phyloP scores from a whole-genome alignment of 2,329 filamentous ascomycete species.

The Apiospora kogelbergensis region DNA sequence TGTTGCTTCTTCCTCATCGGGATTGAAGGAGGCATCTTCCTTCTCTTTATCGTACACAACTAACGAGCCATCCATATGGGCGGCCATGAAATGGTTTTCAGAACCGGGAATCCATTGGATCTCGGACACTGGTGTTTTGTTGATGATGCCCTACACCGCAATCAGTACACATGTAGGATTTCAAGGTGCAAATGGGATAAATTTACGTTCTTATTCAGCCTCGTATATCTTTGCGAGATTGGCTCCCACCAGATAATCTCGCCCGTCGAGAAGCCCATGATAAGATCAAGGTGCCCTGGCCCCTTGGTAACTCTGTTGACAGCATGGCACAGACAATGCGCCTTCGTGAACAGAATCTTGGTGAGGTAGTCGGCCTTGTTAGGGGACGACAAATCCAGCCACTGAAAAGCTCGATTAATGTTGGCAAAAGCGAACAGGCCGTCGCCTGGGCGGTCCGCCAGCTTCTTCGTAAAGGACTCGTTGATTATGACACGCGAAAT shows the following conservation, averaged over 20 bases:
- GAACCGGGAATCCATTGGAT: conserved; percentile 94
- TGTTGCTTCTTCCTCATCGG: conserved; percentile 34
- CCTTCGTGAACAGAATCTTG: conserved; percentile 96
- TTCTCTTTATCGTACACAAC: conserved; percentile 96
- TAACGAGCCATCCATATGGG: conserved; percentile 86
- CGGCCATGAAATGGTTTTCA: conserved; percentile 87
- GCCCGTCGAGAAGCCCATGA: conserved; percentile 94
- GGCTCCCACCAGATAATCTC: conserved; percentile 99
- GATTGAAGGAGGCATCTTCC: conserved; percentile 58
- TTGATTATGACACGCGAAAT: conserved; percentile 95
- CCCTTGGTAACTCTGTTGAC: conserved; percentile 83
- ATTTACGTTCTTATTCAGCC: conserved; percentile 91
- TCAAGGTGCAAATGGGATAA: conserved; percentile 7
- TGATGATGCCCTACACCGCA: conserved; percentile 74
- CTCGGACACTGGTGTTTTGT: conserved; percentile 78
- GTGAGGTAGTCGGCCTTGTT: conserved; percentile 85
- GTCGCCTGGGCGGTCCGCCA: conserved; percentile 75
- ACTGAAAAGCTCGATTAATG: conserved; percentile 92
- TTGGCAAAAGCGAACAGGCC: conserved; percentile 92
- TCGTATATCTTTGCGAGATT: conserved; percentile 90
- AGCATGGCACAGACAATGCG: conserved; percentile 92
- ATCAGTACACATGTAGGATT: background rate
- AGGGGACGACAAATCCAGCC: conserved; percentile 83
- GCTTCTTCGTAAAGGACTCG: conserved; percentile 74
- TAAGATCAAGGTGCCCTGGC: conserved; percentile 77